Evolutionary conservation across 1,139 yeast species (phyloP).

Genomic region (Pichia sorboxylosa): DNA sequence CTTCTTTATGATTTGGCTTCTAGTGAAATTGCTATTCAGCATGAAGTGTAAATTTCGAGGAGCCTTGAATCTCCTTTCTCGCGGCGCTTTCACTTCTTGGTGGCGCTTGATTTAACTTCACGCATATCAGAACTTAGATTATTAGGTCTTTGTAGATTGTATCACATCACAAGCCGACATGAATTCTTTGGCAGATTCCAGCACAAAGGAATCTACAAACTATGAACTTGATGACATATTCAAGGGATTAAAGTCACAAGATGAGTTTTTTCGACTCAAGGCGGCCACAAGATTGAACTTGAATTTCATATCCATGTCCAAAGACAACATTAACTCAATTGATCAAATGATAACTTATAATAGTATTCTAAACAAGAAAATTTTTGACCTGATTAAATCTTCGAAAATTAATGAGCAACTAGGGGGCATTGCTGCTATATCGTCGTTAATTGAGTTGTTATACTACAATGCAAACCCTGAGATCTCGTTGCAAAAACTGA

Average conservation of each 20-base stretch:
- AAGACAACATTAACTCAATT: slow-evolving; percentile 53
- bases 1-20: no score
- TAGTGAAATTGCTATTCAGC: no score
- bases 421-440: slow-evolving; percentile 88
- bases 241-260: slow-evolving; percentile 38
- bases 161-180: no score
- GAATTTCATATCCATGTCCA: slow-evolving; percentile 56
- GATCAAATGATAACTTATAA: slow-evolving; percentile 75
- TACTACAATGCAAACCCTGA: slow-evolving; percentile 17
- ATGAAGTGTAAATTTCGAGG: no score
- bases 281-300: slow-evolving; percentile 59
- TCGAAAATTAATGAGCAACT: slow-evolving; percentile 60
- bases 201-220: no score
- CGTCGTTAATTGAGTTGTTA: slow-evolving; percentile 54
- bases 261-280: slow-evolving; percentile 30
- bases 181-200: no score
- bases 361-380: slow-evolving; percentile 77
- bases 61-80: no score
- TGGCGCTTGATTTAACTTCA: no score
- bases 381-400: slow-evolving; percentile 75
- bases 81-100: no score
- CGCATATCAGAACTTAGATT: no score
- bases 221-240: slow-evolving; percentile 42
- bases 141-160: no score
- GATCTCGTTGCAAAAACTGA: slow-evolving; percentile 15